These are phyloP conservation scores for Fomitiporia mediterranea DNA, from an alignment of 1,284 basidiomycete species.

Conservation along the genomic window DNA sequence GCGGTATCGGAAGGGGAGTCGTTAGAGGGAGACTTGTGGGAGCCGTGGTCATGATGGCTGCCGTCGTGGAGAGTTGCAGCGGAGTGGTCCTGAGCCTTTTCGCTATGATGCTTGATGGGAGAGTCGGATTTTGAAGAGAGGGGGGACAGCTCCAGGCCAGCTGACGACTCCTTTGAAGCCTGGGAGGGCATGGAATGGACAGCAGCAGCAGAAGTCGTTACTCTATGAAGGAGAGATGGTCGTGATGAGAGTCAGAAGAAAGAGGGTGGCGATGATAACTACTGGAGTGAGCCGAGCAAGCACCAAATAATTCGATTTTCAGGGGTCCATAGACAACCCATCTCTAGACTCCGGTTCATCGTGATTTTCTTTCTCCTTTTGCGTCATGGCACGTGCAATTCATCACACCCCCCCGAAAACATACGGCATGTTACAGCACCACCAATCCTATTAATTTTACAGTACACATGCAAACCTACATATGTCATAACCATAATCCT, in stretches of 20 bases:
- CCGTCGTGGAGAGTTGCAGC: slow-evolving; percentile 7
- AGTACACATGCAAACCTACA: background rate
- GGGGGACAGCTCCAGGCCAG: slow-evolving; percentile 13
- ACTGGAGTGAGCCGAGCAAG: too few relatives aligned
- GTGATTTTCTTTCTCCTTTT: too few relatives aligned
- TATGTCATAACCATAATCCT: background rate
- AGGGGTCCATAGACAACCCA: too few relatives aligned
- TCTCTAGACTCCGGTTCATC: too few relatives aligned
- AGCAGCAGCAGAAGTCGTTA: background rate
- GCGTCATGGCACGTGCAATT: too few relatives aligned
- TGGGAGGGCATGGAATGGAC: slow-evolving; percentile 1
- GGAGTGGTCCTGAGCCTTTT: slow-evolving; percentile 4
- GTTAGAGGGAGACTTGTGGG: background rate
- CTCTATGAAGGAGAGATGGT: background rate
- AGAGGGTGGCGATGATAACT: background rate
- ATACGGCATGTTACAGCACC: too few relatives aligned
- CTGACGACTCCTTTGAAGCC: slow-evolving; percentile 1
- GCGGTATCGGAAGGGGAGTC: slow-evolving; percentile 43
- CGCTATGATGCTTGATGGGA: background rate
- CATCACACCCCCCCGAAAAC: too few relatives aligned
- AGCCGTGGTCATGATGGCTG: background rate
- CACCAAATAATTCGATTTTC: too few relatives aligned
- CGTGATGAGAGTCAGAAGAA: background rate
- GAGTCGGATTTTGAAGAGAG: slow-evolving; percentile 13
- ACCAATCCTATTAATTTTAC: background rate